Percentiles rank a stretch among this genome's conserved stretches.
Conservation (phyloP, 495 filamentous ascomycete species). For the Aspergillus steynii region DNA sequence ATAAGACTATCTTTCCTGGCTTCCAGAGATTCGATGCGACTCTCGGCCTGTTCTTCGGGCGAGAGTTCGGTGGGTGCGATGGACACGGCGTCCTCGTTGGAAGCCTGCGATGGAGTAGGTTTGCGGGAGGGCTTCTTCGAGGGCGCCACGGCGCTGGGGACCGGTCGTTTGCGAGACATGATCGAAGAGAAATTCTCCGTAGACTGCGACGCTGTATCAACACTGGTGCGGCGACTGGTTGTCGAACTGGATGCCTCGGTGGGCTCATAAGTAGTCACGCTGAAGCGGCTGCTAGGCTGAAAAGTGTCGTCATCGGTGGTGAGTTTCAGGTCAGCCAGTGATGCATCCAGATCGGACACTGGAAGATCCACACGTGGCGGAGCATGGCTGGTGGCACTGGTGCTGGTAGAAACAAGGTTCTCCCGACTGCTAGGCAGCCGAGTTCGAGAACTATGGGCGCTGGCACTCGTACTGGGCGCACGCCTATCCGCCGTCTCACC, state of each 20-base stretch:
- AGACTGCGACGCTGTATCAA: slow-evolving; percentile 36
- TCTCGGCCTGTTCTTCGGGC: slow-evolving; percentile 55
- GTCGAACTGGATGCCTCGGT: slow-evolving; percentile 39
- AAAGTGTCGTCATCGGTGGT: slow-evolving; percentile 17
- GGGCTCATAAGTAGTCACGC: slow-evolving; percentile 69
- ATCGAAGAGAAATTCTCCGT: slow-evolving; percentile 40
- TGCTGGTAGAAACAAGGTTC: slow-evolving; percentile 6
- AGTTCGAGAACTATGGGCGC: slow-evolving; percentile 9
- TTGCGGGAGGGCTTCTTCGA: slow-evolving; percentile 49
- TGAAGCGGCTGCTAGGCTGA: slow-evolving; percentile 69
- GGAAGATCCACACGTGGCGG: slow-evolving; percentile 29
- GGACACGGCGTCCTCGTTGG: slow-evolving; percentile 39
- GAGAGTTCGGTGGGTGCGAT: slow-evolving; percentile 61
- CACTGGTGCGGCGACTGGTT: slow-evolving; percentile 45
- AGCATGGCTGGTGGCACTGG: slow-evolving; percentile 16
- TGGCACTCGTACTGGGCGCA: slow-evolving; percentile 10
- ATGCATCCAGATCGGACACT: slow-evolving; percentile 22
- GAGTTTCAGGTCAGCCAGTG: slow-evolving; percentile 29
- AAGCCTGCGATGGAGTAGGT: slow-evolving; percentile 53
- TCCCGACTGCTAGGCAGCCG: slow-evolving; percentile 10
- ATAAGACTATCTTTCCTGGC: slow-evolving; percentile 64
- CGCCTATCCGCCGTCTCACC: slow-evolving; percentile 25
- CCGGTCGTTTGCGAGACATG: slow-evolving; percentile 49
- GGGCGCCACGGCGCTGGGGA: slow-evolving; percentile 42
- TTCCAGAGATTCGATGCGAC: slow-evolving; percentile 67